Evolutionary conservation across 2,329 filamentous ascomycete species (phyloP).

Genomic region (Fusarium sp.): DNA sequence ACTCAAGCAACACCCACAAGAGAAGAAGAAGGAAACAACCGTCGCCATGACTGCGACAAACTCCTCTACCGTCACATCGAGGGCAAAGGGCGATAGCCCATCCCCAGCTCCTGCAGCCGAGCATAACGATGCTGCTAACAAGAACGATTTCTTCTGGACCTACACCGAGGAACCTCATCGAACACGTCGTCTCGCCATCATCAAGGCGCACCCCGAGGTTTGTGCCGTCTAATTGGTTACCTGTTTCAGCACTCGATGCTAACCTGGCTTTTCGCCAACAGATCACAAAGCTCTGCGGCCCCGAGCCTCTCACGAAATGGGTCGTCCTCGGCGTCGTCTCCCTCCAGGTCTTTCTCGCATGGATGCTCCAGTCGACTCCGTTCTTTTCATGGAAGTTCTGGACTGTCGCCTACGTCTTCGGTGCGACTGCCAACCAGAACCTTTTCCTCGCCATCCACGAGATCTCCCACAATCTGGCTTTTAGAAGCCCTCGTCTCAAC

Average conservation of each 20-base stretch:
- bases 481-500: constrained; percentile 83
- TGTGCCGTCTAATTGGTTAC: constrained; percentile 29
- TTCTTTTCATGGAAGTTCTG: constrained; percentile 89
- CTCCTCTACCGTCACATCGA: constrained; percentile 53
- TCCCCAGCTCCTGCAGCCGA: constrained; percentile 28
- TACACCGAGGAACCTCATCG: constrained; percentile 98
- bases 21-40: neutral
- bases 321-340: constrained; percentile 86
- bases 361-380: constrained; percentile 78
- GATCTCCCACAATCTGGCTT: constrained; percentile 97
- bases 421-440: constrained; percentile 97
- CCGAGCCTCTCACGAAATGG: constrained; percentile 95
- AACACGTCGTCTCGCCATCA: constrained; percentile 90
- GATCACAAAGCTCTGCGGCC: constrained; percentile 97
- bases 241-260: constrained; percentile 3
- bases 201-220: constrained; percentile 98
- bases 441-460: constrained; percentile 98
- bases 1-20: neutral
- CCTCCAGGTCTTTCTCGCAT: constrained; percentile 83
- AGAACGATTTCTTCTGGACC: constrained; percentile 89
- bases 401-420: constrained; percentile 88
- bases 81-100: constrained; percentile 45
- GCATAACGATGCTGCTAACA: constrained; percentile 38
- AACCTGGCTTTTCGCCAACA: constrained; percentile 52
- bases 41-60: constrained; percentile 47